A percentile compares a stretch with the other conserved stretches of the same genome.
These are phyloP conservation scores for Favolaschia claudopus DNA, from an alignment of 768 basidiomycete genomes.

Conservation along the genomic window DNA sequence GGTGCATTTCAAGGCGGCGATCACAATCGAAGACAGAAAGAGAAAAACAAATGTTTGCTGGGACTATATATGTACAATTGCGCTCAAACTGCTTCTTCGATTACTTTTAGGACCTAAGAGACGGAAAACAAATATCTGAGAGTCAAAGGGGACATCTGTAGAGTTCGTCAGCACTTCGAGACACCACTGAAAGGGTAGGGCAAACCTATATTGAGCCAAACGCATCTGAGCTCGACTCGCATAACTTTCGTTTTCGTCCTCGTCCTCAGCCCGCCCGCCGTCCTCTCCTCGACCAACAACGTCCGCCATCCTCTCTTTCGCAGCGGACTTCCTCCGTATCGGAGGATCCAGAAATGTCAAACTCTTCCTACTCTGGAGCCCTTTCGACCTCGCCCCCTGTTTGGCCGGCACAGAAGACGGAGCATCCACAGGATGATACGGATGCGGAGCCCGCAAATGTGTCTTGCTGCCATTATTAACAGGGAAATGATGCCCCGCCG, in stretches of 20 bases:
- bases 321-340: slow-evolving; percentile 6
- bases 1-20: too few relatives aligned
- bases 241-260: slow-evolving; percentile 5
- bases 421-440: slow-evolving; percentile 24
- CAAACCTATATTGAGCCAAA: slow-evolving; percentile 19
- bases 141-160: slow-evolving; percentile 13
- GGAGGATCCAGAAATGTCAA: slow-evolving; percentile 32
- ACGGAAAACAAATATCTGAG: too few relatives aligned
- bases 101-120: too few relatives aligned
- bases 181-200: background rate
- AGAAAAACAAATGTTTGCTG: too few relatives aligned
- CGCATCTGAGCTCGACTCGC: slow-evolving; percentile 13
- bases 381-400: slow-evolving; percentile 8
- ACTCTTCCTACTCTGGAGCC: slow-evolving; percentile 33
- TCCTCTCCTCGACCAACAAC: background rate
- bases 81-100: too few relatives aligned
- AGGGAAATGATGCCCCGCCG: slow-evolving; percentile 44
- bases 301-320: slow-evolving; percentile 2
- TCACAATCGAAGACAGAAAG: too few relatives aligned
- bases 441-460: slow-evolving; percentile 26
- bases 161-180: background rate
- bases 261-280: background rate
- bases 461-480: too few relatives aligned
- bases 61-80: too few relatives aligned
- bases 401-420: slow-evolving; percentile 21